Evolutionary conservation across 345 rosid genomes (phyloP), one percentile per base, ranked within the genome.

Genomic region (Lagerstroemia speciosa): DNA sequence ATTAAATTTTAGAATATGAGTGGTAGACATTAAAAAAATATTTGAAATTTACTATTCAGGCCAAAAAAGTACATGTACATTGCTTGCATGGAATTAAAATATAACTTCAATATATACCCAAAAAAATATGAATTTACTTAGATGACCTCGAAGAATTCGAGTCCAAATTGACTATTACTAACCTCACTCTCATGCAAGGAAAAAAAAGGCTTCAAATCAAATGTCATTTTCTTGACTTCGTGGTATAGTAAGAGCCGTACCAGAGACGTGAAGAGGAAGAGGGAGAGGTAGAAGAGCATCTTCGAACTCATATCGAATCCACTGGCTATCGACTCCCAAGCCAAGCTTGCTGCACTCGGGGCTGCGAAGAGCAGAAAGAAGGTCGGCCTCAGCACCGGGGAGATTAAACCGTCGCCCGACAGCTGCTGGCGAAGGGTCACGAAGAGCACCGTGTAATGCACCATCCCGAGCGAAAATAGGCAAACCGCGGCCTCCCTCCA

Each of bases 181-280:
- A 19, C 8, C 8, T 9, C 6, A 55, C 11, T 55, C 26, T 11
- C 30, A 55, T 48, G 24, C 24, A 15, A 15, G 19, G 17, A 41
- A 41, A 43, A 43, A 43, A 43, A 3, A 43, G 15, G 26, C 29
- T 26, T 55, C 15, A 55, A n/a, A 43, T 43, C 15, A 43, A 8
- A 55, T 55, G 31, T 55, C 61, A 26, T 26, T 55, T 55, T 55
- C 61, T 55, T 55, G 29, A 55, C 61, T n/a, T 55, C 31, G 61
- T 55, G 2, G 31, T 26, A 24, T 9, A 52, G 22, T n/a, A 24
- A 55, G 15, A 12, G 37, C 69, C 76, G 80, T 78, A 85, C 93
- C 82, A 84, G 78, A 52, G 97, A 83, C 33, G 74, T 53, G 81
- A 85, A 85, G 69, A 85, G 83, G 77, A 85, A 85, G 17, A 85